Evolutionary conservation across 2,329 filamentous ascomycete genomes (phyloP), one percentile per base, ranked within the genome.

Genomic region (Cercospora janseana): DNA sequence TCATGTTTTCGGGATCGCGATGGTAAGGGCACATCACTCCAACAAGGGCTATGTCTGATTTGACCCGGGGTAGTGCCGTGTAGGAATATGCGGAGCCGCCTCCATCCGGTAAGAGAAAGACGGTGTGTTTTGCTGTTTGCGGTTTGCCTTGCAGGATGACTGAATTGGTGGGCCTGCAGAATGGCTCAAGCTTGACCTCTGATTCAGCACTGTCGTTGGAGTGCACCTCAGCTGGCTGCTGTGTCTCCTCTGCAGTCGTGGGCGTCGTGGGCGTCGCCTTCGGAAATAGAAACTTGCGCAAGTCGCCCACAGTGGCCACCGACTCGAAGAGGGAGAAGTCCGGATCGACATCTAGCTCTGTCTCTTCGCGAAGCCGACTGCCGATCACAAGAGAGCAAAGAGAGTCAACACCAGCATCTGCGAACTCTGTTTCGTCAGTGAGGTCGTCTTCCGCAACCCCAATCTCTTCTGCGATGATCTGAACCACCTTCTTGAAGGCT

Each of bases 11-110:
- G 9, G 54, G 45, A 29, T 46, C 29, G 20, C 49, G 51, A 28
- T 48, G 60, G 58, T 63, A 74, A 2, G 72, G 72, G 35, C 63
- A 69, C 59, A 73, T 73, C 7, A 75, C 71, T 13, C 78, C 80
- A 8, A 46, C 40, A 13, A 54, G 28, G 1, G 31, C 43, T 4
- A 45, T 13, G 34, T 54, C 52, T 9, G 42, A 16, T 21, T 37
- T 37, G 16, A 37, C 10, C 10, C 34, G 63, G 1, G 72, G 72
- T 21, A 74, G 70, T 1, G 66, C 66, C 13, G 69, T 67, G 56
- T 75, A 75, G 4, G 72, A 75, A 2, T 71, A 72, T 1, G 72
- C 72, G 7, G 72, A 74, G 23, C 73, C 72, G 13, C 70, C 71
- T n/a, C 73, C 73, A 3, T 72, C 74, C 28, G 75, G 75, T 47